Conservation (phyloP, 768 basidiomycete species). For the Bullera alba region DNA sequence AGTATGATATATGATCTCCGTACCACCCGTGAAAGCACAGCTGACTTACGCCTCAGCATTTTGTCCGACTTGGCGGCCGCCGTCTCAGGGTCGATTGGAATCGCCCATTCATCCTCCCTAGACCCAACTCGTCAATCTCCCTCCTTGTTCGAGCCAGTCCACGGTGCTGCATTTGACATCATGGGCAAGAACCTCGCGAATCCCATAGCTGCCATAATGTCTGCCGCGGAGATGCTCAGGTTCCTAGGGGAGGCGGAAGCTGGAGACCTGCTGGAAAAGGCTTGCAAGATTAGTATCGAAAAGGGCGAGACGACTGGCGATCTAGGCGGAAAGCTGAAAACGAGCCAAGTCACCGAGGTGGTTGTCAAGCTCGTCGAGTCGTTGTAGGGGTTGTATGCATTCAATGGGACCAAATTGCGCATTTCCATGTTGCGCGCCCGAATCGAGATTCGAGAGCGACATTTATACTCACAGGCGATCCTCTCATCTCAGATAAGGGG, state of each 20-base stretch:
- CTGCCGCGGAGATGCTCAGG: constrained; percentile 54
- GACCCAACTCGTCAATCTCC: constrained; percentile 51
- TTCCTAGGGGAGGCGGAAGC: constrained; percentile 31
- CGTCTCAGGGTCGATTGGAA: constrained; percentile 55
- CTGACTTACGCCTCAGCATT: constrained; percentile 56
- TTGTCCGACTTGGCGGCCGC: constrained; percentile 56
- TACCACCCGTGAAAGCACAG: constrained; percentile 40
- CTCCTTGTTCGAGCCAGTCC: constrained; percentile 55
- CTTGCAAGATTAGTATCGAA: constrained; percentile 9
- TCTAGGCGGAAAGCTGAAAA: constrained; percentile 16
- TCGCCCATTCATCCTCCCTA: constrained; percentile 54
- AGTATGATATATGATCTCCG: background rate
- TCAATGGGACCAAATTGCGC: too few relatives aligned
- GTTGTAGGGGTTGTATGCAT: too few relatives aligned
- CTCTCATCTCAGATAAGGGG: too few relatives aligned
- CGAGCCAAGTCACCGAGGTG: constrained; percentile 7
- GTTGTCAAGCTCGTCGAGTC: constrained; percentile 3
- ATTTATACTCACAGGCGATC: too few relatives aligned
- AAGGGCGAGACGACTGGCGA: constrained; percentile 17
- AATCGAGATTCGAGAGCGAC: too few relatives aligned
- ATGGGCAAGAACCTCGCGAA: constrained; percentile 55
- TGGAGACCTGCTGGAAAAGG: constrained; percentile 9
- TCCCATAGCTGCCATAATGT: constrained; percentile 56
- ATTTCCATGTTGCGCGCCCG: too few relatives aligned
- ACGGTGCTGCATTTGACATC: constrained; percentile 58